Evolutionary conservation across 2,329 filamentous ascomycete species (phyloP), one percentile per base, ranked within the genome.

Genomic region (Trichophyton simii): DNA sequence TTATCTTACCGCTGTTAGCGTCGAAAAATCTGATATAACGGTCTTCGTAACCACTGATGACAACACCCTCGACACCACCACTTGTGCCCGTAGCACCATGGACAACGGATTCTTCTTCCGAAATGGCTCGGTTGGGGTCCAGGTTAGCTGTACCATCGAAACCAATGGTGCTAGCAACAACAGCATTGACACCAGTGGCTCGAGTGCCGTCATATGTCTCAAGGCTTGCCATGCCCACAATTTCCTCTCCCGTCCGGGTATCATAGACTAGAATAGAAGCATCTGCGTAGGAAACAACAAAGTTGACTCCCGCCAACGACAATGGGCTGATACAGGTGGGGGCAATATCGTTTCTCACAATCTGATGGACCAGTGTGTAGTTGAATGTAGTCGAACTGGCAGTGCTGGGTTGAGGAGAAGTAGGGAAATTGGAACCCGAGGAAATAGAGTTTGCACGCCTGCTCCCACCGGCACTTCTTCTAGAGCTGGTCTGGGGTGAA

Each of bases 41-140:
- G 76, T 99, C 94, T 78, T 99, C 94, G 72, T 99, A 92, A 66
- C 94, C 94, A 64, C 89, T 95, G 66, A 99, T 96, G 62, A 99
- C 88, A 22, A 95, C 89, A 11, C 94, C 94, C 73, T 96, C 91
- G 0, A 96, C 86, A 38, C 88, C 88, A 61, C 87, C 89, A 59
- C 86, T 87, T 6, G 86, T 86, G 25, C 89, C 88, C 9, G 94
- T 97, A 4, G 92, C 90, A 0, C 91, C 90, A 50, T 87, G 87
- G 0, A 88, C 82, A 5, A 84, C 78, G 9, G 82, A 80, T 65
- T 95, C 89, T 62, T 95, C 89, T 61, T 86, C 82, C 2, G 78
- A 78, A 50, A 87, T 75, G 9, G 82, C 80, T 36, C 84, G 79
- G 65, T 83, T 82, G 42, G 84, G 80, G 67, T 91, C 87, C 48